These are phyloP conservation scores for Mucor velutinosus DNA, from an alignment of 371 early-diverging fungal genomes.

Conservation along the genomic window DNA sequence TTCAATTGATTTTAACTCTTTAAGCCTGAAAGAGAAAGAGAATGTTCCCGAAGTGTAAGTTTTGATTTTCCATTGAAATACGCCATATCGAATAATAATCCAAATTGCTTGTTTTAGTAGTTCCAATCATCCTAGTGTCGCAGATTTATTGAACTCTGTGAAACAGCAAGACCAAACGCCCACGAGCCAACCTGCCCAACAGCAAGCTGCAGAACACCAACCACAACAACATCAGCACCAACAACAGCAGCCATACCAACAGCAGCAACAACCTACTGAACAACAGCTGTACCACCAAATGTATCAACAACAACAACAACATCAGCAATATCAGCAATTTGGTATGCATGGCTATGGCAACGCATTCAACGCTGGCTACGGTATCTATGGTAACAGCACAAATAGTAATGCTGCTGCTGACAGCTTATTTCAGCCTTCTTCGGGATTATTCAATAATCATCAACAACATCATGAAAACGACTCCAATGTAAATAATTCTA, in stretches of 20 bases:
- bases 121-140: conserved; percentile 18
- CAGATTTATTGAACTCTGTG: conserved; percentile 17
- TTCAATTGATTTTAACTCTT: conserved; percentile 6
- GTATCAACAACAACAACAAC: conserved; percentile 18
- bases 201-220: conserved; percentile 19
- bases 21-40: conserved; percentile 5
- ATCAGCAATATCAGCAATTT: conserved; percentile 30
- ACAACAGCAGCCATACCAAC: conserved; percentile 23
- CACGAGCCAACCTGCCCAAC: conserved; percentile 7
- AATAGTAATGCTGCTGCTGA: background rate
- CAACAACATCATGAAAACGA: background rate
- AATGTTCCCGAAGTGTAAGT: conserved; percentile 7
- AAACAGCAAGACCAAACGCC: conserved; percentile 7
- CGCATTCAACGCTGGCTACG: background rate
- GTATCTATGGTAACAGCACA: background rate
- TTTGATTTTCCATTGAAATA: background rate
- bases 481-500: background rate
- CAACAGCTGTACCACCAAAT: conserved; percentile 9
- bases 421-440: background rate
- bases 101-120: conserved; percentile 9
- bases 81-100: background rate
- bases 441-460: background rate
- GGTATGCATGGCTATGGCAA: conserved; percentile 14
- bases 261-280: conserved; percentile 5
- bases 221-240: conserved; percentile 14